Conservation (phyloP, 768 basidiomycete genomes). For the Phlebiopsis gigantea region DNA sequence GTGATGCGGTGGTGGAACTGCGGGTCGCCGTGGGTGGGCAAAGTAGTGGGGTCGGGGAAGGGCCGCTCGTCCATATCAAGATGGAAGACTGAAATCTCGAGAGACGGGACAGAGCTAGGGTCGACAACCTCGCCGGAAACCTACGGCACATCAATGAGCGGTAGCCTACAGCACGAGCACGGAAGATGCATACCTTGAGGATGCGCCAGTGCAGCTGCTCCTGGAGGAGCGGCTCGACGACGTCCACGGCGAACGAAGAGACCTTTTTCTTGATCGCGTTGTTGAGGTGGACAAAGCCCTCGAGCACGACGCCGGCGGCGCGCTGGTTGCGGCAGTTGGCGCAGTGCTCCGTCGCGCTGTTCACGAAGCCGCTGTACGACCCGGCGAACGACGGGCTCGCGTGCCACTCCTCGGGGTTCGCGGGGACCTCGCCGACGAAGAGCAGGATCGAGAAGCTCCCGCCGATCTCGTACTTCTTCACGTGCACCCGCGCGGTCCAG, state of each 20-base stretch:
- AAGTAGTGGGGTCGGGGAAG: neutral
- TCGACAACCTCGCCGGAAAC: neutral
- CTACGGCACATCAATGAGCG: neutral
- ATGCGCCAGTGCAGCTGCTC: neutral
- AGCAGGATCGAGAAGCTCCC: slow-evolving; percentile 39
- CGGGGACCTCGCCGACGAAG: slow-evolving; percentile 40
- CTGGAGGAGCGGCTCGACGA: neutral
- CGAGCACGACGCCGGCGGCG: neutral
- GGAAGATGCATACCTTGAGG: neutral
- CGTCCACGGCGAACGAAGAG: neutral
- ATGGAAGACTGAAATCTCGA: neutral
- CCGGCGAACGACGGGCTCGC: slow-evolving; percentile 32
- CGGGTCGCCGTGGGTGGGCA: neutral
- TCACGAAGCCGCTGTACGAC: slow-evolving; percentile 40
- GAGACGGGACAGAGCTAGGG: neutral
- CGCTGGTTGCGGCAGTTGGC: slow-evolving; percentile 30
- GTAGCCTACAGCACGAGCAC: neutral
- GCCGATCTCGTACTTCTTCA: slow-evolving; percentile 39
- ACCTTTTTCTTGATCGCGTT: neutral
- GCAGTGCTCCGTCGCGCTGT: slow-evolving; percentile 28
- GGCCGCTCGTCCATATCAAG: neutral
- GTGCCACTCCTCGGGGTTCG: slow-evolving; percentile 22
- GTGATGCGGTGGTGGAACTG: neutral
- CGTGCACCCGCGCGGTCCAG: slow-evolving; percentile 38
- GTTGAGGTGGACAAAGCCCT: slow-evolving; percentile 1